Evolutionary conservation across 2,329 filamentous ascomycete genomes (phyloP).

Genomic region (Zasmidium citrigriseum): DNA sequence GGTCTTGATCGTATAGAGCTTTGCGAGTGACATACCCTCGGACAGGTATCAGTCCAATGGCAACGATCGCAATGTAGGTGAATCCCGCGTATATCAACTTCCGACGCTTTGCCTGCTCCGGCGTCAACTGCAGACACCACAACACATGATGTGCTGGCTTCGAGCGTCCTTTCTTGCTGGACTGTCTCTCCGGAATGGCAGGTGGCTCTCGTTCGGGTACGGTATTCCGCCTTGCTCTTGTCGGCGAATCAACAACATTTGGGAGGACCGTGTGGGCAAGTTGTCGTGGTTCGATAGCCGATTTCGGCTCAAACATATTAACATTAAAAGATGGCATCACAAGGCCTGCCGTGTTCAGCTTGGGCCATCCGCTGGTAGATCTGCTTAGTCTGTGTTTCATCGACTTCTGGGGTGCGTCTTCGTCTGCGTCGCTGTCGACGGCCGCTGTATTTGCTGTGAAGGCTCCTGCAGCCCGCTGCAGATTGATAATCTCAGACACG

Average conservation of each 20-base stretch:
- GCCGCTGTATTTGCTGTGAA: conserved; percentile 23
- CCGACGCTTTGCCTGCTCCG: conserved; percentile 70
- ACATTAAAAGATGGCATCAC: conserved; percentile 17
- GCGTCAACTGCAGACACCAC: conserved; percentile 78
- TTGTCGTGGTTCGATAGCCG: conserved; percentile 25
- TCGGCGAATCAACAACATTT: conserved; percentile 7
- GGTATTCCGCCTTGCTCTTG: conserved; percentile 27
- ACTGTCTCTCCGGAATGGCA: neutral
- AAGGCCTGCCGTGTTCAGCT: conserved; percentile 21
- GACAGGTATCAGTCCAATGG: conserved; percentile 70
- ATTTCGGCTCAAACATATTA: conserved; percentile 18
- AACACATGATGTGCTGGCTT: conserved; percentile 64
- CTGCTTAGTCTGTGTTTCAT: conserved; percentile 22
- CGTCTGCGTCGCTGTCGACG: conserved; percentile 50
- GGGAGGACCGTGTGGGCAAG: conserved; percentile 4
- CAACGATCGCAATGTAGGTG: conserved; percentile 68
- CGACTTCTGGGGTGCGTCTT: conserved; percentile 37
- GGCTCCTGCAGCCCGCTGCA: conserved; percentile 32
- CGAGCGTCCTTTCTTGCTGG: conserved; percentile 42
- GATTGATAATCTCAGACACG: conserved; percentile 38
- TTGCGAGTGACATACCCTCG: conserved; percentile 66
- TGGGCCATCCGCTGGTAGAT: conserved; percentile 18
- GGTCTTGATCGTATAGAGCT: conserved; percentile 73
- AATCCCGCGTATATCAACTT: conserved; percentile 85
- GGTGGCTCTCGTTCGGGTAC: conserved; percentile 22